These are phyloP conservation scores for Usnea hakonensis DNA, from an alignment of 495 filamentous ascomycete species.

Conservation along the genomic window DNA sequence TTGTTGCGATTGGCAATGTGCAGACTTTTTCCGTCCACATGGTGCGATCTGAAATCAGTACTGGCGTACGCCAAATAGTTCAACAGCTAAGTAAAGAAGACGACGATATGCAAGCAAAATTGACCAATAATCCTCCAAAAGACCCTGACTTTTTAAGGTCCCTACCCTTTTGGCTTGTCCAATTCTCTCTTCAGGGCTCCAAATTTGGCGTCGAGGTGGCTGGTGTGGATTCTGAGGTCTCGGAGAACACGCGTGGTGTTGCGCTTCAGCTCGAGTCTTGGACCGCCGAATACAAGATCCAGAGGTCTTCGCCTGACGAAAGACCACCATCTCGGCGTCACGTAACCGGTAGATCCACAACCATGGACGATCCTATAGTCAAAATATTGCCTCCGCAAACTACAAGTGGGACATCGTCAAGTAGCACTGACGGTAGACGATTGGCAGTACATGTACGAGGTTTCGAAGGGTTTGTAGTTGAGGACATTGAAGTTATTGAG, in stretches of 20 bases:
- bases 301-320: constrained; percentile 54
- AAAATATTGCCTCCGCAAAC: constrained; percentile 54
- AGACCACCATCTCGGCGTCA: constrained; percentile 49
- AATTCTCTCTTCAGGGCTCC: constrained; percentile 76
- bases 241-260: constrained; percentile 66
- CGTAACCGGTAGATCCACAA: constrained; percentile 45
- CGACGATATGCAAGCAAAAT: constrained; percentile 53
- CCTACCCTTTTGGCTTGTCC: constrained; percentile 74
- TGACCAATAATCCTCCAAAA: constrained; percentile 39
- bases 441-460: constrained; percentile 72
- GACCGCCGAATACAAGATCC: constrained; percentile 83
- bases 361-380: constrained; percentile 43
- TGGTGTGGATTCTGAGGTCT: constrained; percentile 75
- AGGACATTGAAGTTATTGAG: constrained; percentile 76
- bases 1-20: constrained; percentile 69
- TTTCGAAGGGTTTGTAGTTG: constrained; percentile 82
- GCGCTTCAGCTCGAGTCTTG: constrained; percentile 83
- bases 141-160: constrained; percentile 64
- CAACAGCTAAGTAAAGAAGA: constrained; percentile 63
- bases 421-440: constrained; percentile 73
- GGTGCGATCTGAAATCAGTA: constrained; percentile 82
- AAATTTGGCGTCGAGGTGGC: constrained; percentile 88
- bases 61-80: constrained; percentile 85
- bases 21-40: constrained; percentile 85
- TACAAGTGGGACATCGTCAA: constrained; percentile 48